Conservation (phyloP, 305 asterid genomes). For the Fraxinus floribunda region DNA sequence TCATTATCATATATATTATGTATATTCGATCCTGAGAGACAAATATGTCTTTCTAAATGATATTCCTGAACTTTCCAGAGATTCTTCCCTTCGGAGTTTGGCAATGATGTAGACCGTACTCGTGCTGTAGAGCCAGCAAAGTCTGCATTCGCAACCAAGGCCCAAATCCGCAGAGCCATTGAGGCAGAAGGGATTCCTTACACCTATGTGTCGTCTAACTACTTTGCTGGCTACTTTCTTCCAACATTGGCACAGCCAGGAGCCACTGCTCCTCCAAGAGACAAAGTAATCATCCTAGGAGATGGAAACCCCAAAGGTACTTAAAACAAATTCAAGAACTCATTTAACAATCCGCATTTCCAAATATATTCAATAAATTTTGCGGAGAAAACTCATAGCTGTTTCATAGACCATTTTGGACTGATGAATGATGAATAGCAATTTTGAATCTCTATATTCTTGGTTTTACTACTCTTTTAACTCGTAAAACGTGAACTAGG, state of each 20-base stretch:
- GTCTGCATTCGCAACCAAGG: slow-evolving; percentile 45
- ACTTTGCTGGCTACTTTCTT: slow-evolving; percentile 66
- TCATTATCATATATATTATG: not conserved
- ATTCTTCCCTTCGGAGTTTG: slow-evolving; percentile 77
- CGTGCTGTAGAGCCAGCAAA: slow-evolving; percentile 68
- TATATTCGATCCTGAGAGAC: not conserved
- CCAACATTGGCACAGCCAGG: slow-evolving; percentile 51
- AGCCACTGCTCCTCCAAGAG: slow-evolving; percentile 56
- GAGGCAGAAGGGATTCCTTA: slow-evolving; percentile 63
- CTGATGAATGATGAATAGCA: not conserved
- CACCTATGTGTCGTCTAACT: slow-evolving; percentile 46
- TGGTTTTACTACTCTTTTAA: not conserved
- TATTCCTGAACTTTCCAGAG: slow-evolving; percentile 36
- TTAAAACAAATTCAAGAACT: not conserved
- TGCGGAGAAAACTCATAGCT: not conserved
- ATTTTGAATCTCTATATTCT: not conserved
- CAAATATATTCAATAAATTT: not conserved
- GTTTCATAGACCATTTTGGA: not conserved
- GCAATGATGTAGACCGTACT: slow-evolving; percentile 55
- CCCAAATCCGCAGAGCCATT: slow-evolving; percentile 46
- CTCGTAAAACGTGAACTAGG: not conserved
- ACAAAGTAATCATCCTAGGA: slow-evolving; percentile 53
- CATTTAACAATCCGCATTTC: not conserved
- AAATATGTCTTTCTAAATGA: not conserved
- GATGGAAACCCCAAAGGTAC: slow-evolving; percentile 74